phyloP scores from a whole-genome alignment of 1,139 yeast species.

The Yamadazyma jaroonii region DNA sequence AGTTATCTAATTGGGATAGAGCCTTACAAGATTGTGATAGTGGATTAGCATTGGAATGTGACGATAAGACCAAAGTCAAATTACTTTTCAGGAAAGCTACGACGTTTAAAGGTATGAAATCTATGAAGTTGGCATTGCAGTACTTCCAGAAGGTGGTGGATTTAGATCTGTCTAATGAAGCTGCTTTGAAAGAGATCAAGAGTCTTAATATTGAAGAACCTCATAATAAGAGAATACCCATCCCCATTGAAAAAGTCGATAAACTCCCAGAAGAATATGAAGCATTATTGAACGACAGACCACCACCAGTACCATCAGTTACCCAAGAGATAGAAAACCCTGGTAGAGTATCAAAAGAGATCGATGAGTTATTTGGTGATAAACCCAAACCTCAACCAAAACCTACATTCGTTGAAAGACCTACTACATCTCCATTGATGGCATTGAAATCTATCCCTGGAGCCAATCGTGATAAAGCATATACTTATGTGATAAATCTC shows the following conservation, averaged over 20 bases:
- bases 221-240: constrained; percentile 11
- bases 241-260: constrained; percentile 46
- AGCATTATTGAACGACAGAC: constrained; percentile 10
- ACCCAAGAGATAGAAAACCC: constrained; percentile 7
- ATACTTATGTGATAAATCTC: constrained; percentile 38
- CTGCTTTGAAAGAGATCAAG: constrained; percentile 28
- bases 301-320: not conserved
- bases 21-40: constrained; percentile 61
- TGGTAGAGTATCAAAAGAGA: constrained; percentile 9
- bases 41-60: constrained; percentile 45
- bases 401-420: constrained; percentile 18
- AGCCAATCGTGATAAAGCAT: constrained; percentile 30
- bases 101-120: constrained; percentile 38
- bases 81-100: constrained; percentile 56
- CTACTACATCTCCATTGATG: constrained; percentile 32
- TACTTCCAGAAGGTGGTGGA: constrained; percentile 42
- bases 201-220: not conserved
- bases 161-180: constrained; percentile 43
- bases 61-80: constrained; percentile 40
- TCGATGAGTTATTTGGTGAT: constrained; percentile 10
- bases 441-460: constrained; percentile 26
- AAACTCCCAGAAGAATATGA: constrained; percentile 36
- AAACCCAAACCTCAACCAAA: constrained; percentile 2
- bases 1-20: constrained; percentile 50
- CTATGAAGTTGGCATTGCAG: constrained; percentile 27